Conservation (phyloP, 768 basidiomycete genomes). For the Tricholoma saponaceum region DNA sequence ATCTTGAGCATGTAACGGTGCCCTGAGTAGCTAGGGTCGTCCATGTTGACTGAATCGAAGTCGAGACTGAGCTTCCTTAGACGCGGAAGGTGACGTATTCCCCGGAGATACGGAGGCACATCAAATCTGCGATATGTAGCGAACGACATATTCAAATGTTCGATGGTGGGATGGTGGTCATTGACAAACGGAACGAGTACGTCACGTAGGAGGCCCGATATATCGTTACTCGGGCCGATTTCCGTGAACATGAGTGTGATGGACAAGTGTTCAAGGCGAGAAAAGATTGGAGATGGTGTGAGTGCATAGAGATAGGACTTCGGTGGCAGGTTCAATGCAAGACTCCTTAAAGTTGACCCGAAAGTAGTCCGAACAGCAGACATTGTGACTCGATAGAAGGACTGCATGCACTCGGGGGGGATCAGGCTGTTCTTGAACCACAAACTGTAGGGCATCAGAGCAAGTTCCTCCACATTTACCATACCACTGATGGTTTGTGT, state of each 20-base stretch:
- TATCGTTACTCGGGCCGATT: not conserved
- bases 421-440: not conserved
- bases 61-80: not conserved
- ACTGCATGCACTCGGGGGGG: not conserved
- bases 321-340: not conserved
- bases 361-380: not conserved
- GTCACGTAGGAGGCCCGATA: not conserved
- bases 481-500: not conserved
- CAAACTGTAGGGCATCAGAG: not conserved
- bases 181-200: not conserved
- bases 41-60: not conserved
- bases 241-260: not conserved
- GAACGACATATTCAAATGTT: not conserved
- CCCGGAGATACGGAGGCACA: not conserved
- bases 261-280: not conserved
- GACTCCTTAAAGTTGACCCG: not conserved
- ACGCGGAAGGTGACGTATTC: not conserved
- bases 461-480: not conserved
- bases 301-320: not conserved
- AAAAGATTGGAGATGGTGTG: not conserved
- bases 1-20: not conserved
- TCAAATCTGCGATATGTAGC: not conserved
- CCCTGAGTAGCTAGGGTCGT: not conserved
- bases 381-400: not conserved
- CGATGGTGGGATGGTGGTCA: not conserved